Conservation (phyloP, 176 grass and related monocot genomes). For the Tillandsia fasciculata region DNA sequence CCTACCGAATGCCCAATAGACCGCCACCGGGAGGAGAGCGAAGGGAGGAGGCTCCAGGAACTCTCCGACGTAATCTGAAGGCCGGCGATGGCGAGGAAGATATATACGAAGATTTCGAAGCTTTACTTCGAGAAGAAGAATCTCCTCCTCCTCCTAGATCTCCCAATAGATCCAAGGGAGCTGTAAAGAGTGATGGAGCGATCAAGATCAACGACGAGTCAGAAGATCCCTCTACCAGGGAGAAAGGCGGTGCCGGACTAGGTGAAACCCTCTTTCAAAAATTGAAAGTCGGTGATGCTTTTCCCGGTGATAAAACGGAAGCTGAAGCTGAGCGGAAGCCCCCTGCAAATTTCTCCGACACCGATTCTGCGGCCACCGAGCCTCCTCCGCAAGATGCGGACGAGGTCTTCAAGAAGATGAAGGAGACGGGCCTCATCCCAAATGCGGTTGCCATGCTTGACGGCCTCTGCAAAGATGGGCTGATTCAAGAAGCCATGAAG, state of each 20-base stretch:
- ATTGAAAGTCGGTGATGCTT: slow-evolving; percentile 37
- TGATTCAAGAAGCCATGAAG: slow-evolving; percentile 90
- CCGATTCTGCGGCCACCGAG: neutral
- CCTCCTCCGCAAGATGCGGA: slow-evolving; percentile 43
- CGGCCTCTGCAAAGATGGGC: slow-evolving; percentile 79
- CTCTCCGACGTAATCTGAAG: neutral
- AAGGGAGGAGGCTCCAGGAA: neutral
- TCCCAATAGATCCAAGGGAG: neutral
- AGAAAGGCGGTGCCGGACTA: neutral
- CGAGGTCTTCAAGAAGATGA: slow-evolving; percentile 85
- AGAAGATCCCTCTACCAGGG: neutral
- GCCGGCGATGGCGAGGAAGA: neutral
- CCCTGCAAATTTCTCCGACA: neutral
- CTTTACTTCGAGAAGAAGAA: neutral
- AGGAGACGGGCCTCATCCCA: slow-evolving; percentile 68
- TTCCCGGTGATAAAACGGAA: neutral
- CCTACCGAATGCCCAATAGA: neutral
- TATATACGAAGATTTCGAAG: neutral
- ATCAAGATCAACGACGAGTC: neutral
- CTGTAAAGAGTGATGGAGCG: slow-evolving; percentile 2
- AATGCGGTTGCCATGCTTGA: slow-evolving; percentile 95
- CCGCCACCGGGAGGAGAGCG: neutral
- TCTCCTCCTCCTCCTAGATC: neutral
- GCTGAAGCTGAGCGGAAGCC: slow-evolving; percentile 7
- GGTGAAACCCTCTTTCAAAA: slow-evolving; percentile 60